phyloP scores from a whole-genome alignment of 495 filamentous ascomycete species.

The Bacidia rubella region DNA sequence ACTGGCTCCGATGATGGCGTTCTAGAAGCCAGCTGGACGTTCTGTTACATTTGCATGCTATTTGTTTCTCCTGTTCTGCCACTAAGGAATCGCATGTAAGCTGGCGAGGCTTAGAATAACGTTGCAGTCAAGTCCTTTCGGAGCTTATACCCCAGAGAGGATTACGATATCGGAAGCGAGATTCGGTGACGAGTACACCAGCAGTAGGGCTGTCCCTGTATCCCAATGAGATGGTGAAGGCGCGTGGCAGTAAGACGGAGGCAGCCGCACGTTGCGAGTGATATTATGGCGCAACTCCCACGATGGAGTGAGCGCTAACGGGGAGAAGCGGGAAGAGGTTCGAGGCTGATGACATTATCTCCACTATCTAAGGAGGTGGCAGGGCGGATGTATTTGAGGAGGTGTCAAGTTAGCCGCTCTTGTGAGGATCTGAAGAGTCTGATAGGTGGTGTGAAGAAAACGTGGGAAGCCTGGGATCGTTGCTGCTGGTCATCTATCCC shows the following conservation, averaged over 20 bases:
- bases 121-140: not conserved
- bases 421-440: not conserved
- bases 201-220: not conserved
- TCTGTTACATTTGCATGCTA: too few species aligned
- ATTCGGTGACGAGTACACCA: not conserved
- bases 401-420: not conserved
- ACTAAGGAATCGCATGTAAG: too few species aligned
- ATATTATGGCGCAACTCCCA: slow-evolving; percentile 3
- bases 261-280: not conserved
- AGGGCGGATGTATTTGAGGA: not conserved
- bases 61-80: too few species aligned
- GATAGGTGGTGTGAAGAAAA: slow-evolving; percentile 2
- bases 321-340: slow-evolving; percentile 4
- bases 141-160: not conserved
- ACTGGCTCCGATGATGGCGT: too few species aligned
- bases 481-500: not conserved
- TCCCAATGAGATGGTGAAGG: not conserved
- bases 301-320: slow-evolving; percentile 3
- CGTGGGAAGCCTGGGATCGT: slow-evolving; percentile 8
- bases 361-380: not conserved
- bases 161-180: not conserved
- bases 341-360: not conserved
- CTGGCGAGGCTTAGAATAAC: not conserved
- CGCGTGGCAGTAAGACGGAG: not conserved
- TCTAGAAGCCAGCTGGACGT: too few species aligned